Evolutionary conservation across 768 basidiomycete genomes (phyloP), one percentile per base, ranked within the genome.

Genomic region (Suillus alpinus): DNA sequence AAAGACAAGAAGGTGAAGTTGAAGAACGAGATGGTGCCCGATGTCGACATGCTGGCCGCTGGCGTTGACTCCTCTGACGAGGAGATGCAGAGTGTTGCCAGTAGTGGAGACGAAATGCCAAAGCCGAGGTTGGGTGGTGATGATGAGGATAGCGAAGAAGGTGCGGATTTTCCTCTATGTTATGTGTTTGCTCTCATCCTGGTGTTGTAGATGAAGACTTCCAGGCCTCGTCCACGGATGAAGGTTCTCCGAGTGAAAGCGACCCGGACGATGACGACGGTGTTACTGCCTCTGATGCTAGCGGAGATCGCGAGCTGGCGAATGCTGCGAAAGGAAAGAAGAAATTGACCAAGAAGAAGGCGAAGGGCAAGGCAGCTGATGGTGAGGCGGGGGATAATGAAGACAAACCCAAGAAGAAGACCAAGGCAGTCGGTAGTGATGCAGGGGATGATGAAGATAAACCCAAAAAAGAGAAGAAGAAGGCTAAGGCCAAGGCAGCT

Each of bases 11-110:
- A 95, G 75, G 85, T 98, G 65, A 85, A 87, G 67, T 84, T 96
- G 64, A 97, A 97, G 85, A 96, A 94, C 73, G 94, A 96, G 83
- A 94, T 95, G 85, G 85, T 91, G 57, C 89, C 91, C 14, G 95
- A 97, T 68, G 88, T 87, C 20, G 88, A 94, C 69, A 80, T 91
- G 67, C 74, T 92, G 75, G 82, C 81, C 51, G 84, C 84, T 26
- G 87, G 77, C 23, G 86, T 75, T 2, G 88, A 78, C 3, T 86
- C 86, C 63, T 88, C 87, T 55, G 92, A 92, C 58, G 89, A 91
- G 62, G 91, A 91, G 68, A 91, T 91, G 90, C 85, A 86, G 71
- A 92, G 91, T 68, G 86, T 89, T 5, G 83, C 85, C 26, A 90
- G 87, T 66, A 86, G 86, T 59, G 89, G 87, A 18, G 80, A 83